phyloP scores from a whole-genome alignment of 1,284 basidiomycete genomes.

The Apiotrichum siamense region DNA sequence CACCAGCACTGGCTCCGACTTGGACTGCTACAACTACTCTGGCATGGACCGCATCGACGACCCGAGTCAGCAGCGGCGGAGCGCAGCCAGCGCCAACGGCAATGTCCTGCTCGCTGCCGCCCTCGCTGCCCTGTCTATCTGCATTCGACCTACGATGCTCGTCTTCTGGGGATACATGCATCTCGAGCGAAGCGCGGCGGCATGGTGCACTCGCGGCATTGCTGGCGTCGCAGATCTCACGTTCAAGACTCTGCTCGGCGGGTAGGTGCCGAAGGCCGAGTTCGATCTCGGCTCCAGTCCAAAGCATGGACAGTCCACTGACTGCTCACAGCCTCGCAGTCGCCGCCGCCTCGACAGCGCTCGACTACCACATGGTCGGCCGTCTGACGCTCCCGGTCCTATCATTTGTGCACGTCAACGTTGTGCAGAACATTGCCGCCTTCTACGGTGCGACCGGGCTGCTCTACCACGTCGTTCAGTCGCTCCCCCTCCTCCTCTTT shows the following conservation, averaged over 20 bases:
- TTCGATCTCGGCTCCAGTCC: too few species aligned
- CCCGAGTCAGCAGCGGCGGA: background rate
- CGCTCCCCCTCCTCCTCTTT: slow-evolving; percentile 70
- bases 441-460: slow-evolving; percentile 86
- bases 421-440: slow-evolving; percentile 76
- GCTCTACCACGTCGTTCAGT: slow-evolving; percentile 87
- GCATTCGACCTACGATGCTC: slow-evolving; percentile 77
- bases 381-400: slow-evolving; percentile 41
- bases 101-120: slow-evolving; percentile 47
- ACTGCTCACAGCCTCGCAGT: slow-evolving; percentile 21
- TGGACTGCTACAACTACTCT: background rate
- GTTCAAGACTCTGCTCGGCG: slow-evolving; percentile 8
- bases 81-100: slow-evolving; percentile 13
- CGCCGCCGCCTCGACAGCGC: slow-evolving; percentile 25
- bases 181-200: slow-evolving; percentile 7
- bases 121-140: slow-evolving; percentile 69
- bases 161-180: slow-evolving; percentile 76
- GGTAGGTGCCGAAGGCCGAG: slow-evolving; percentile 1
- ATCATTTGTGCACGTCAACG: slow-evolving; percentile 74
- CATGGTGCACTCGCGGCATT: background rate
- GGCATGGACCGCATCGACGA: slow-evolving; percentile 2
- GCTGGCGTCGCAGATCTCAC: background rate
- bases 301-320: background rate
- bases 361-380: slow-evolving; percentile 43
- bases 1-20: too few species aligned